Evolutionary conservation across 257 asterid genomes (phyloP), one percentile per base, ranked within the genome.

Genomic region (Capsicum baccatum): DNA sequence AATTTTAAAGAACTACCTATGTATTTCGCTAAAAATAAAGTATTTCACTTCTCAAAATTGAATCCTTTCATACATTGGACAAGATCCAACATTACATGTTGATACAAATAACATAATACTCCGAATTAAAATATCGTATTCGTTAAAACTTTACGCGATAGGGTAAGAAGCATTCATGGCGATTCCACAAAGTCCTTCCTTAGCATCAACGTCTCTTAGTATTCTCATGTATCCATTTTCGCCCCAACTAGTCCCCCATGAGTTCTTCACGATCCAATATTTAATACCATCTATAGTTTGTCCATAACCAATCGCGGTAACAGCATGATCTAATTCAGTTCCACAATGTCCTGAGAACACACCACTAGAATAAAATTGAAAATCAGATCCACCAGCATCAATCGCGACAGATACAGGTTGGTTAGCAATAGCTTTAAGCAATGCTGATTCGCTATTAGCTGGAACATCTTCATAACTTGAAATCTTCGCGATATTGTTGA

Each of bases 291-390:
- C 58, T 52, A 35, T 79, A 71, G 64, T 79, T 17, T 35, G 52
- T 3, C 88, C 90, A 17, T 88, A 90, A 0, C 91, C 92, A 8
- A 91, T 89, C 3, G 86, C 86, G 0, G 89, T 84, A 5, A 91
- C 92, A 8, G 87, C 94, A 73, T 91, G 94, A 56, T 91, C 85
- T 3, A 87, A 78, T 1, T 52, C 70, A 1, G 89, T 91, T 50
- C 90, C 94, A 17, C 94, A 89, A 6, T 83, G 48, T 64, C 89
- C 92, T 0, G 84, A 79, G 56, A 87, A 87, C 3, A 91, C 83
- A 5, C 94, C 94, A 14, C 81, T 48, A 0, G 83, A 39, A 39
- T 39, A 39, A 39, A 39, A 39, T 2, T 39, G 44, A 39, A 39
- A 39, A 39, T 39, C 44, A 3, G 44, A 39, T 39, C 44, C 44